A percentile compares a stretch with the other conserved stretches of the same genome.
Conservation (phyloP, 129 eudicot species). For the Silybum marianum region DNA sequence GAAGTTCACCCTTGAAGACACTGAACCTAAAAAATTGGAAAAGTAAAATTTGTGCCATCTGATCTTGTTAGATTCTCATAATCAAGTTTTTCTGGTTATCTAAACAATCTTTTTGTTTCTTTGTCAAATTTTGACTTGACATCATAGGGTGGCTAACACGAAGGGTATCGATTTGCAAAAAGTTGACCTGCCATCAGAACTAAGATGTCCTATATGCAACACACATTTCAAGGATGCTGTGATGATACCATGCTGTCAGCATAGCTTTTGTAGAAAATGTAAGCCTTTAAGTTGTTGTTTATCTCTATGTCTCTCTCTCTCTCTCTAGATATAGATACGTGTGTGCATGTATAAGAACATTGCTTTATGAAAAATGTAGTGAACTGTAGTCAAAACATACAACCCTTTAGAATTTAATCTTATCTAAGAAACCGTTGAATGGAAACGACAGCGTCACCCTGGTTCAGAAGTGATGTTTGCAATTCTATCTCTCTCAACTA, state of each 20-base stretch:
- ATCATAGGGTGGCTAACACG: conserved; percentile 33
- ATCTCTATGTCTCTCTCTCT: background rate
- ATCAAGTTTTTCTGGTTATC: background rate
- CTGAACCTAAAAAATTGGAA: conserved; percentile 45
- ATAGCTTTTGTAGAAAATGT: conserved; percentile 88
- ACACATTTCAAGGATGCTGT: conserved; percentile 85
- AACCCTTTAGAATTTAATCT: background rate
- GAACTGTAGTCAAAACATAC: background rate
- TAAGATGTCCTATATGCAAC: conserved; percentile 76
- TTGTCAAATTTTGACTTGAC: conserved; percentile 19
- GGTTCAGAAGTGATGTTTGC: background rate
- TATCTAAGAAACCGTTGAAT: background rate
- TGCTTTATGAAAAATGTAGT: background rate
- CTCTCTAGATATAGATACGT: too few species aligned
- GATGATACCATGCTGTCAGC: conserved; percentile 99
- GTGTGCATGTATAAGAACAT: too few species aligned
- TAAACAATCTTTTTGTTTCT: conserved; percentile 12
- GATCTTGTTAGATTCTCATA: conserved; percentile 4
- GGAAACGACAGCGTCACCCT: background rate
- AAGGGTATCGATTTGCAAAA: conserved; percentile 44
- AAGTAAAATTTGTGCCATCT: conserved; percentile 39
- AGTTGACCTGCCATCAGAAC: conserved; percentile 67
- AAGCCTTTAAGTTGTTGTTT: conserved; percentile 38
- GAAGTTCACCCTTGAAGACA: conserved; percentile 38
- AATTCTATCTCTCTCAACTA: background rate